A percentile compares a stretch with the other conserved stretches of the same genome.
Evolutionary conservation across 768 basidiomycete species (phyloP).

Genomic region (Phylloporus sp.): DNA sequence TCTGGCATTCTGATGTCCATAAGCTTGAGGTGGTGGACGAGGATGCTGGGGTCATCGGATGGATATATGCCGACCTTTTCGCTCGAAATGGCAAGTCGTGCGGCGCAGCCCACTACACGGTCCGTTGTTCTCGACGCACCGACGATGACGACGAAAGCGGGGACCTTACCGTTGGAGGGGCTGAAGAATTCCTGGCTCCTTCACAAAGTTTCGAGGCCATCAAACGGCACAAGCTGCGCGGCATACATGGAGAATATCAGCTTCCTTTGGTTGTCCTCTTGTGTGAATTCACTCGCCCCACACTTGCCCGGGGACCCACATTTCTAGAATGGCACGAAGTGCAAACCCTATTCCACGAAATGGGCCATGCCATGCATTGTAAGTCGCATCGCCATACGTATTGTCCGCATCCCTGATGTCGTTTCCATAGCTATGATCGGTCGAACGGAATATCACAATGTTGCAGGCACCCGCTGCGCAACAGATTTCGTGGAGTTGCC

Average conservation of each 20-base stretch:
- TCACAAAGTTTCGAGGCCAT: conserved; percentile 63
- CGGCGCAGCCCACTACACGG: conserved; percentile 97
- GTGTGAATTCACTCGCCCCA: conserved; percentile 77
- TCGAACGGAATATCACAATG: conserved; percentile 95
- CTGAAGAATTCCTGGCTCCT: conserved; percentile 40
- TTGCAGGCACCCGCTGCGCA: conserved; percentile 94
- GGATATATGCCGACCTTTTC: conserved; percentile 94
- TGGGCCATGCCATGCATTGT: conserved; percentile 99
- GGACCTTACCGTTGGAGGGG: conserved; percentile 47
- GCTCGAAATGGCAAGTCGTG: conserved; percentile 78
- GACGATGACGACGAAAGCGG: conserved; percentile 83
- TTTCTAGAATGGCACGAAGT: conserved; percentile 91
- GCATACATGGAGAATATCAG: conserved; percentile 71
- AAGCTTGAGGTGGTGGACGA: conserved; percentile 95
- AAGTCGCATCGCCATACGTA: conserved; percentile 34
- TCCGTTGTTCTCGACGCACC: conserved; percentile 86
- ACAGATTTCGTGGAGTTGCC: conserved; percentile 98
- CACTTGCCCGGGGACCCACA: conserved; percentile 59
- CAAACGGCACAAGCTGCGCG: conserved; percentile 56
- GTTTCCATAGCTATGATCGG: conserved; percentile 85
- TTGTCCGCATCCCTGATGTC: conserved; percentile 4
- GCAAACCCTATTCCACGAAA: conserved; percentile 93
- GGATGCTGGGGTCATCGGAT: conserved; percentile 79
- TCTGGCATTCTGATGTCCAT: conserved; percentile 84
- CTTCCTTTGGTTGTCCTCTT: conserved; percentile 89